These are phyloP conservation scores for Tripterygium wilfordii DNA, from an alignment of 177 flowering plant species.

Conservation along the genomic window DNA sequence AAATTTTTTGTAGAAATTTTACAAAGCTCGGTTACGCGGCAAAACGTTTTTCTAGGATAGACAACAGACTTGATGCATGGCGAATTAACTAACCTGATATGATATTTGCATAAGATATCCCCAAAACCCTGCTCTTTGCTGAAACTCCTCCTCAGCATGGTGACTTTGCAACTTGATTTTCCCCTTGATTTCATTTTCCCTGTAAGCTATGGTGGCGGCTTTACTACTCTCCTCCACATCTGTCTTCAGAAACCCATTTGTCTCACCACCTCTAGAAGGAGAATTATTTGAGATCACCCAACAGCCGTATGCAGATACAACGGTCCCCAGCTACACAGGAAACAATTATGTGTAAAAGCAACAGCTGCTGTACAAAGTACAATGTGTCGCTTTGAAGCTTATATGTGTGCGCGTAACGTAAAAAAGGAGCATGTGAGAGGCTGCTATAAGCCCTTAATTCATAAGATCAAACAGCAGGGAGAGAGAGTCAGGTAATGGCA, in stretches of 20 bases:
- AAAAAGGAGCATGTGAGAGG: too few species aligned
- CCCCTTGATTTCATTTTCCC: constrained; percentile 2
- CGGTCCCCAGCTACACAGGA: constrained; percentile 26
- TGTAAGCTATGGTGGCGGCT: constrained; percentile 1
- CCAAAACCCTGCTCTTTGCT: constrained; percentile 34
- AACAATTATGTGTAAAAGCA: background rate
- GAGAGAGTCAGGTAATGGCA: too few species aligned
- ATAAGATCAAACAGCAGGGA: too few species aligned
- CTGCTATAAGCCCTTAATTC: too few species aligned
- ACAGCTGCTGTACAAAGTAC: too few species aligned
- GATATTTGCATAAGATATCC: constrained; percentile 41
- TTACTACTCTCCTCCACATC: constrained; percentile 20
- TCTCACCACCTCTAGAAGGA: constrained; percentile 10
- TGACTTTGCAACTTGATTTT: constrained; percentile 22
- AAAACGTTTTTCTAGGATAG: too few species aligned
- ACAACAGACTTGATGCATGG: too few species aligned
- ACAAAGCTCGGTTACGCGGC: too few species aligned
- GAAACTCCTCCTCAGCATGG: constrained; percentile 16
- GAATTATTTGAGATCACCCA: constrained; percentile 13
- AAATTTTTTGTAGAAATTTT: too few species aligned
- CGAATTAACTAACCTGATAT: constrained; percentile 27
- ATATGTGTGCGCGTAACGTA: too few species aligned
- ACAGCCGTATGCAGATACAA: constrained; percentile 41
- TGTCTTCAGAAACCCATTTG: constrained; percentile 6
- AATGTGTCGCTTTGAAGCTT: too few species aligned